Conservation (phyloP, 2,329 filamentous ascomycete genomes). For the Biscogniauxia sp. region DNA sequence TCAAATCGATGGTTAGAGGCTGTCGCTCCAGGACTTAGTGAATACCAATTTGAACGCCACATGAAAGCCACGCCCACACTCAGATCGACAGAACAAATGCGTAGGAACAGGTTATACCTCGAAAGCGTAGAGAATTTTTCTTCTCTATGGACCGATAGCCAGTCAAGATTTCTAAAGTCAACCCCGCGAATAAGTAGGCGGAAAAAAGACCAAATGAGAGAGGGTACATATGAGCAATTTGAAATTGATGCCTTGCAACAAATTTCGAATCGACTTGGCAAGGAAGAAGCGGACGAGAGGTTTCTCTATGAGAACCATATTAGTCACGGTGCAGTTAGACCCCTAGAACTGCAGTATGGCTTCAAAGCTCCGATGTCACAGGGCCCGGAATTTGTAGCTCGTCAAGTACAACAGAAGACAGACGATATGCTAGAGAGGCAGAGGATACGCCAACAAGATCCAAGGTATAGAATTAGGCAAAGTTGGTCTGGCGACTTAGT, state of each 20-base stretch:
- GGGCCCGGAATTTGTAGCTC: no score
- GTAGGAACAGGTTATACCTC: neutral
- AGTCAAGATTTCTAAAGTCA: neutral
- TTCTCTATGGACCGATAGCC: neutral
- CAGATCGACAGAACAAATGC: neutral
- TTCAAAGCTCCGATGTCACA: neutral
- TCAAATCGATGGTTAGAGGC: neutral
- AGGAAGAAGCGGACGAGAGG: neutral
- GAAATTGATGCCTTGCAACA: neutral
- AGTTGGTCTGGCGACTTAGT: no score
- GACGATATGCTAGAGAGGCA: no score
- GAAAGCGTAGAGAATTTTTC: neutral
- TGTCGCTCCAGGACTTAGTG: neutral
- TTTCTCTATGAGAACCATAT: neutral
- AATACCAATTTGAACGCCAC: neutral
- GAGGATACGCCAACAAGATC: no score
- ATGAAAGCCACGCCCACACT: neutral
- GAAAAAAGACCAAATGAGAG: neutral
- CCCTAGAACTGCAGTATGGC: neutral
- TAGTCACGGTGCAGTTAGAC: no score
- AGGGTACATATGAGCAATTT: neutral
- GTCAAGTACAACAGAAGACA: no score
- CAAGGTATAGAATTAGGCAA: no score
- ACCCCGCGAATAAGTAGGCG: neutral
- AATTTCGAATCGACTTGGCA: neutral